Conservation (phyloP, 1,284 basidiomycete genomes). For the Pseudozyma hubeiensis region DNA sequence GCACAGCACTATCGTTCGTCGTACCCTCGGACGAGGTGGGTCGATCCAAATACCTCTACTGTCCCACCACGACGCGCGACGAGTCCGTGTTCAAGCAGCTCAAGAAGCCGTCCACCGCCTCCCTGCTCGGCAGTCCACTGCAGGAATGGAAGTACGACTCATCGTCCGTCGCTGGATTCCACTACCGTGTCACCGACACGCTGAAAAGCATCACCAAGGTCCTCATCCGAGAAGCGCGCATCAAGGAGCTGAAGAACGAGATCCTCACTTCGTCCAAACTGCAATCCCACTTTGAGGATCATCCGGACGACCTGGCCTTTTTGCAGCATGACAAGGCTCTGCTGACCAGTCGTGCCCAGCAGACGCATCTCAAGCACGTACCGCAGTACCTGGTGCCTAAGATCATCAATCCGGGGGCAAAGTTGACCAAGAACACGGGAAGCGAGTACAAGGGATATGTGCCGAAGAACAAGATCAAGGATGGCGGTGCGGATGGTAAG, state of each 20-base stretch:
- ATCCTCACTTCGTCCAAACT: slow-evolving; percentile 94
- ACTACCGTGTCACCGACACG: slow-evolving; percentile 98
- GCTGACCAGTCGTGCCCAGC: slow-evolving; percentile 84
- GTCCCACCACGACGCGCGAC: slow-evolving; percentile 78
- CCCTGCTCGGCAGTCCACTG: slow-evolving; percentile 73
- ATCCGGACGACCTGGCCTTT: slow-evolving; percentile 92
- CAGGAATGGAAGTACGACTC: slow-evolving; percentile 94
- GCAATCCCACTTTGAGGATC: slow-evolving; percentile 96
- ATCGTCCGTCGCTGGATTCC: slow-evolving; percentile 80
- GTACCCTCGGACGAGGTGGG: slow-evolving; percentile 82
- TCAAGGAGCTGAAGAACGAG: slow-evolving; percentile 94
- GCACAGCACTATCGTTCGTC: slow-evolving; percentile 91
- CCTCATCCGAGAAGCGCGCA: slow-evolving; percentile 87
- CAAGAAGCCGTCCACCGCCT: slow-evolving; percentile 14
- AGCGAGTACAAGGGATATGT: slow-evolving; percentile 30
- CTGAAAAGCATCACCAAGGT: slow-evolving; percentile 86
- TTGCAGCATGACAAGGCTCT: slow-evolving; percentile 93
- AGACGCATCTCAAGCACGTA: slow-evolving; percentile 88
- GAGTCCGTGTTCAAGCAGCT: slow-evolving; percentile 77
- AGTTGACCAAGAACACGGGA: slow-evolving; percentile 3
- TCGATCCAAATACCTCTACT: slow-evolving; percentile 71
- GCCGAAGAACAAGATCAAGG: slow-evolving; percentile 28
- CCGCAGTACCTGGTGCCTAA: slow-evolving; percentile 92
- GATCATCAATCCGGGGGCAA: slow-evolving; percentile 72
- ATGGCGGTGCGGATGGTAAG: slow-evolving; percentile 1